Percentiles rank a stretch among this genome's conserved stretches.
phyloP scores from a whole-genome alignment of 176 grass and related monocot genomes.

The Melocanna baccifera region DNA sequence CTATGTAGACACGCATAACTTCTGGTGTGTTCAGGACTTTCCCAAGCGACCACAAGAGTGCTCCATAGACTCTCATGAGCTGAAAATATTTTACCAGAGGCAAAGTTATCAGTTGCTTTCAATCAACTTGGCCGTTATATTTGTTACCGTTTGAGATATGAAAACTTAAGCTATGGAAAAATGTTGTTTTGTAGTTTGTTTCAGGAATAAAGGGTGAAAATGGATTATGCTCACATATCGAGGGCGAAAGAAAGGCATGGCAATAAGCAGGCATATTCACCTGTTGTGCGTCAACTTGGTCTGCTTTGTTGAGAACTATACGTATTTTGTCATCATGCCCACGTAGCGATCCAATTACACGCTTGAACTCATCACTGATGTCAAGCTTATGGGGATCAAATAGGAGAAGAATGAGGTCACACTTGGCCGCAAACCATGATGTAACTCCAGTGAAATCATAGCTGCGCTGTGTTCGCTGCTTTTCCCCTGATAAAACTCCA shows the following conservation, averaged over 20 bases:
- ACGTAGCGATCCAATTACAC: constrained; percentile 75
- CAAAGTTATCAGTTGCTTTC: constrained; percentile 1
- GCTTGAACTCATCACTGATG: constrained; percentile 88
- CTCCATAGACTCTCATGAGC: constrained; percentile 94
- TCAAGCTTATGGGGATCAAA: constrained; percentile 96
- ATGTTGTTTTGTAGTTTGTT: not conserved
- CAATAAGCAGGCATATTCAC: constrained; percentile 13
- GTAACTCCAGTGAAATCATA: constrained; percentile 88
- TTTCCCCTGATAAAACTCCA: constrained; percentile 91
- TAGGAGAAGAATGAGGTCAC: constrained; percentile 88
- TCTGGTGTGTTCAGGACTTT: constrained; percentile 93
- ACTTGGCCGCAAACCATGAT: constrained; percentile 92
- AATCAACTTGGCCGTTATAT: not conserved
- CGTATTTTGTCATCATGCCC: constrained; percentile 95
- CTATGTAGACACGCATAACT: constrained; percentile 88
- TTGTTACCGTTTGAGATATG: not conserved
- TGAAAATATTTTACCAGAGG: constrained; percentile 25
- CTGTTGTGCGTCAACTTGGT: constrained; percentile 85
- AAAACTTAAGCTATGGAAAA: not conserved
- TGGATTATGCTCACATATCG: constrained; percentile 13
- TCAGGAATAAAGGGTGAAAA: not conserved
- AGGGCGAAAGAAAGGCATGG: constrained; percentile 1
- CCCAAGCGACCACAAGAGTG: constrained; percentile 84
- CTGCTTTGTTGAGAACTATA: constrained; percentile 90
- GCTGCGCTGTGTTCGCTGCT: constrained; percentile 78